A percentile compares a stretch with the other conserved stretches of the same genome.
phyloP scores from a whole-genome alignment of 2,329 filamentous ascomycete species.

The Rutstroemia sp. region DNA sequence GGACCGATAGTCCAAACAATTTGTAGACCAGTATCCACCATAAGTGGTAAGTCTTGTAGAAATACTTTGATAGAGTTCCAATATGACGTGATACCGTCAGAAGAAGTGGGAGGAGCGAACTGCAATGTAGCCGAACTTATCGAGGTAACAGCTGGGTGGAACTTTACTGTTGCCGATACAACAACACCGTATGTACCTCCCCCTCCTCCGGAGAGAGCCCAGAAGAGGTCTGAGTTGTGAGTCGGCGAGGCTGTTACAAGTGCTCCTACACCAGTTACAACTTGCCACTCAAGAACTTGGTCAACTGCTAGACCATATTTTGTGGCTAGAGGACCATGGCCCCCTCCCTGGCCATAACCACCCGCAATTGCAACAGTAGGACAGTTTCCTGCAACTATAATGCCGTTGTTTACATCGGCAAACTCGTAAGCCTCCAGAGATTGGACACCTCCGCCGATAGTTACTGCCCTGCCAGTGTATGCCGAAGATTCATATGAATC shows the following conservation, averaged over 20 bases:
- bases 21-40: neutral
- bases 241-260: slow-evolving; percentile 38
- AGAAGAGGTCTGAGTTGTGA: slow-evolving; percentile 50
- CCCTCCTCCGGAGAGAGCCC: slow-evolving; percentile 53
- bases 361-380: slow-evolving; percentile 28
- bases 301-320: slow-evolving; percentile 51
- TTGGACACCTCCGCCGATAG: neutral
- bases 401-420: neutral
- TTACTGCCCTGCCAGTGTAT: neutral
- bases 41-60: neutral
- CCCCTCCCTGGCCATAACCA: slow-evolving; percentile 52
- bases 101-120: neutral
- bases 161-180: slow-evolving; percentile 38
- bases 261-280: slow-evolving; percentile 42
- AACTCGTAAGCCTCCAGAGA: neutral
- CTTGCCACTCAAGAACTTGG: slow-evolving; percentile 47
- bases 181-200: slow-evolving; percentile 51
- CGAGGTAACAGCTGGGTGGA: neutral
- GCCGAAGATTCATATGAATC: neutral
- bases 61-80: neutral
- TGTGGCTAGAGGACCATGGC: slow-evolving; percentile 46
- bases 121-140: neutral
- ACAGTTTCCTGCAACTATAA: neutral
- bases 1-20: neutral
- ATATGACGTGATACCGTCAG: neutral